These are phyloP conservation scores for Podila epigama DNA, from an alignment of 192 early-diverging fungal species.

Conservation along the genomic window DNA sequence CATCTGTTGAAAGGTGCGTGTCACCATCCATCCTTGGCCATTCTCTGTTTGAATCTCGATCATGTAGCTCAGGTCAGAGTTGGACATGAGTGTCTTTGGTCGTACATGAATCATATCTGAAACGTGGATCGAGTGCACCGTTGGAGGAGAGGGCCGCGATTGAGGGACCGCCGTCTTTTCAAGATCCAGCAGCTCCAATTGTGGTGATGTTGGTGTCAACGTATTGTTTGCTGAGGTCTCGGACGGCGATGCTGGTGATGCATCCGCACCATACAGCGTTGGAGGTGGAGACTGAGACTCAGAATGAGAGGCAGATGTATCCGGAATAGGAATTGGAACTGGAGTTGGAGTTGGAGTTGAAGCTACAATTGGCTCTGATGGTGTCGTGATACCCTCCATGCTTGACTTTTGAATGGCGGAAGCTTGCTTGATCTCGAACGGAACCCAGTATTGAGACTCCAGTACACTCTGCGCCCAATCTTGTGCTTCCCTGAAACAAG, in stretches of 20 bases:
- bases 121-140: conserved; percentile 11
- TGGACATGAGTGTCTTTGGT: conserved; percentile 43
- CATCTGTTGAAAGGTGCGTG: conserved; percentile 36
- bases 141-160: background rate
- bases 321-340: no score
- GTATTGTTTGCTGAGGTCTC: background rate
- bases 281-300: no score
- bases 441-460: conserved; percentile 34
- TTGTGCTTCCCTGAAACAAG: conserved; percentile 25
- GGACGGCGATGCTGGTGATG: no score
- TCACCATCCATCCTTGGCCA: conserved; percentile 44
- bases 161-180: background rate
- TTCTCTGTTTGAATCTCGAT: conserved; percentile 30
- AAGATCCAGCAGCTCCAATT: background rate
- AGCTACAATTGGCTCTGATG: no score
- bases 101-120: conserved; percentile 33
- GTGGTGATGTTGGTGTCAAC: background rate
- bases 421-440: conserved; percentile 29
- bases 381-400: no score
- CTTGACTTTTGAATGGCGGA: no score
- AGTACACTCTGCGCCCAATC: conserved; percentile 27
- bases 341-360: no score
- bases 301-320: no score
- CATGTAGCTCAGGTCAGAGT: conserved; percentile 34
- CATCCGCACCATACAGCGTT: no score